Evolutionary conservation across 176 grass and related monocot genomes (phyloP).

Genomic region (Bromus sterilis): DNA sequence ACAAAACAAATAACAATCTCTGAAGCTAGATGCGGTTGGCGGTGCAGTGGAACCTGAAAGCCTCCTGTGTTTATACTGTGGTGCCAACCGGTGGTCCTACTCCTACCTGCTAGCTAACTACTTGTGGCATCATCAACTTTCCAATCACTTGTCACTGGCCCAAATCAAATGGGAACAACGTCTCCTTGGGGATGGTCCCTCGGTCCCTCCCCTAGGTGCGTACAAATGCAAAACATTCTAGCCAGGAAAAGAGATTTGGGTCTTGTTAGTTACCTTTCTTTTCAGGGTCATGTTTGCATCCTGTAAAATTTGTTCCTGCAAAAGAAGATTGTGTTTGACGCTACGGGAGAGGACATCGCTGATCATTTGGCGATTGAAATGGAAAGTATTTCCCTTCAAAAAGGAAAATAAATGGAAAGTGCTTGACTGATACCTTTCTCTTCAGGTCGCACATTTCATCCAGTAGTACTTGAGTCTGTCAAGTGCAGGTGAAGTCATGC

Average conservation of each 20-base stretch:
- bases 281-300: slow-evolving; percentile 56
- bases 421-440: slow-evolving; percentile 38
- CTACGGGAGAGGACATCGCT: neutral
- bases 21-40: neutral
- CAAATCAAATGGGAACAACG: neutral
- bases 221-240: neutral
- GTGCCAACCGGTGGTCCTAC: neutral
- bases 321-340: neutral
- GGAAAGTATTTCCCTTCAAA: neutral
- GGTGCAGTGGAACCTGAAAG: neutral
- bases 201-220: slow-evolving; percentile 12
- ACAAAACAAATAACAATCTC: neutral
- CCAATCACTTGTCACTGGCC: neutral
- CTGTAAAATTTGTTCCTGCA: slow-evolving; percentile 59
- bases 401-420: neutral
- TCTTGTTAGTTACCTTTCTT: slow-evolving; percentile 61
- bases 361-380: neutral
- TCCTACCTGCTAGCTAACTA: neutral
- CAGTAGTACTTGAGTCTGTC: slow-evolving; percentile 51
- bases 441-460: slow-evolving; percentile 65
- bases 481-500: neutral
- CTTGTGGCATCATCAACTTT: neutral
- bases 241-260: neutral
- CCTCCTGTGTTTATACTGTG: neutral
- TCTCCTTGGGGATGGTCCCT: slow-evolving; percentile 1